These are phyloP conservation scores for Solanum etuberosum DNA, from an alignment of 257 asterid genomes.

Conservation along the genomic window DNA sequence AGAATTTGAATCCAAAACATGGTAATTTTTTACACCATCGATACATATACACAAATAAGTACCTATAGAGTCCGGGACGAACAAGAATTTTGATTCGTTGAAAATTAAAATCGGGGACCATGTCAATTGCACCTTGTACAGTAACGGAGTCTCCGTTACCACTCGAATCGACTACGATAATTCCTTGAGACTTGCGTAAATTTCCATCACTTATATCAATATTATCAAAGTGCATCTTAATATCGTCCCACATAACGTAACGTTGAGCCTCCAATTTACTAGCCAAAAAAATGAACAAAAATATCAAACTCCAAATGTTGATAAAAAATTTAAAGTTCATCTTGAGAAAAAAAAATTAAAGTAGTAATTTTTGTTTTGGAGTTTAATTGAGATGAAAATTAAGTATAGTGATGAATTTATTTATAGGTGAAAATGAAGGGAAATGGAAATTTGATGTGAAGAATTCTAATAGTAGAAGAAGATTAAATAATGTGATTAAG, in stretches of 20 bases:
- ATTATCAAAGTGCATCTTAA: conserved; percentile 11
- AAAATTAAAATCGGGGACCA: conserved; percentile 46
- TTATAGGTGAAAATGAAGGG: background rate
- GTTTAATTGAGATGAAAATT: background rate
- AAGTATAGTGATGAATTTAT: background rate
- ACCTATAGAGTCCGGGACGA: conserved; percentile 73
- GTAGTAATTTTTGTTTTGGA: background rate
- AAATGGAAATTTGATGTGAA: background rate
- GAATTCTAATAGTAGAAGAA: background rate
- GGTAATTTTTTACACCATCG: accelerated
- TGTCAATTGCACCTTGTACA: conserved; percentile 71
- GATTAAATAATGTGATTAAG: background rate
- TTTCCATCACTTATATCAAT: background rate
- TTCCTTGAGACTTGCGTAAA: background rate
- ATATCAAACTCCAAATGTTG: background rate
- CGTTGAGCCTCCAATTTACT: background rate
- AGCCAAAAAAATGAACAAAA: background rate
- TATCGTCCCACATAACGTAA: conserved; percentile 54
- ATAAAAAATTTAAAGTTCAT: background rate
- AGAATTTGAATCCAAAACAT: background rate
- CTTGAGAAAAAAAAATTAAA: background rate
- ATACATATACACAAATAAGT: background rate
- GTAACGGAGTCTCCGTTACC: conserved; percentile 61
- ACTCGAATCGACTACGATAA: conserved; percentile 42
- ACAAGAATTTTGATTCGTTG: conserved; percentile 46